Percentiles rank a stretch among this genome's conserved stretches.
Conservation (phyloP, 2,329 filamentous ascomycete species). For the Exophiala viscosa region DNA sequence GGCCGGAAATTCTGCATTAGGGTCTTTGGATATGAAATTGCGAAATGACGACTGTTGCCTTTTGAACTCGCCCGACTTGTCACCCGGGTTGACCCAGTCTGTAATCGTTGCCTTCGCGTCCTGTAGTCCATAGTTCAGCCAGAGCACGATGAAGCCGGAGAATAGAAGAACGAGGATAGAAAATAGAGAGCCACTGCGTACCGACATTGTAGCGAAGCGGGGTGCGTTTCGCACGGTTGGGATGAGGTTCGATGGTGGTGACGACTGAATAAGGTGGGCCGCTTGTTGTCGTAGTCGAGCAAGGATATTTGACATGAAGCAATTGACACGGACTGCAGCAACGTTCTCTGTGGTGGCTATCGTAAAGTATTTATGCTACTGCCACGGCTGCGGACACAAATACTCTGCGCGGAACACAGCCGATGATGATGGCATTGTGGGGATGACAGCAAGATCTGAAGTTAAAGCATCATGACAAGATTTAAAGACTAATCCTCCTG, state of each 20-base stretch:
- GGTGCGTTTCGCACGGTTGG: slow-evolving; percentile 21
- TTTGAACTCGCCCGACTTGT: slow-evolving; percentile 84
- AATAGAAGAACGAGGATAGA: slow-evolving; percentile 15
- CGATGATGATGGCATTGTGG: not conserved
- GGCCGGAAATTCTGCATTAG: slow-evolving; percentile 70
- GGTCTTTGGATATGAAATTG: slow-evolving; percentile 69
- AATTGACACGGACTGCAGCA: slow-evolving; percentile 1
- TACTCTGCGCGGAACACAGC: not conserved
- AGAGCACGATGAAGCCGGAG: slow-evolving; percentile 8
- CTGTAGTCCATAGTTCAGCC: slow-evolving; percentile 13
- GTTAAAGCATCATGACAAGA: not conserved
- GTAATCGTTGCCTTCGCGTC: slow-evolving; percentile 59
- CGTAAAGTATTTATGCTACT: slow-evolving; percentile 6
- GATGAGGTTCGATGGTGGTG: slow-evolving; percentile 4
- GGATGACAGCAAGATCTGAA: not conserved
- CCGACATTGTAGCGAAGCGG: slow-evolving; percentile 17
- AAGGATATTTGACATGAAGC: slow-evolving; percentile 15
- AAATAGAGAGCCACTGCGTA: slow-evolving; percentile 20
- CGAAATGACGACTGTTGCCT: slow-evolving; percentile 80
- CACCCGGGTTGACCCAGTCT: slow-evolving; percentile 70
- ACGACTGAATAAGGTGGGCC: slow-evolving; percentile 4
- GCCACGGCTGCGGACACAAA: not conserved
- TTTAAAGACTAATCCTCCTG: not conserved
- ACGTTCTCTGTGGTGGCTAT: not conserved
- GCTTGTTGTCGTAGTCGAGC: slow-evolving; percentile 9